Base-by-base conservation (phyloP, 1,284 basidiomycete species). In the Leccinum fallax region DNA sequence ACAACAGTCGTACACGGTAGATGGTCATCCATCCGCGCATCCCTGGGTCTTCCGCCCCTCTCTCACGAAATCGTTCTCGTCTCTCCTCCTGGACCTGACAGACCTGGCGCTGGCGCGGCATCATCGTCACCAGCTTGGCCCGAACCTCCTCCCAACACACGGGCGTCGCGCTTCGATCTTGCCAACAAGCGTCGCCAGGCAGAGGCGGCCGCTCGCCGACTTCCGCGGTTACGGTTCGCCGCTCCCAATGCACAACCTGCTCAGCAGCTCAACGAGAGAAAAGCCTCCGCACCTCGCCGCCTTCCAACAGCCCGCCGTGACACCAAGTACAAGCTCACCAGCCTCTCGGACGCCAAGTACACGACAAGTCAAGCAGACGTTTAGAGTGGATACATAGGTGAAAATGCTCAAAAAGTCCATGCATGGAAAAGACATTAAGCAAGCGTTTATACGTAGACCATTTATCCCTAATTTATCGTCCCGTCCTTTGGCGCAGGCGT, bases 1-100 rank as follows among this genome's bases (percentile, higher is more conserved):
- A n/a, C n/a, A 2, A 16, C 26, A 4, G 5, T 28, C 55, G 16
- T 76, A 56, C 56, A 63, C 43, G 74, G 76, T 13, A 72, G 74
- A 62, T 76, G 76, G 76, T 58, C 69, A 52, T 65, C 63, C 43
- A 67, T 75, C 13, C 68, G 71, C 16, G 60, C 68, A 11, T 72
- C 76, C 38, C 63, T 76, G 6, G 67, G 65, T 57, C 67, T 76
- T 19, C 62, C 63, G 4, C 63, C 65, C 24, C 61, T 68, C 53
- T 58, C 68, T 19, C 63, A 62, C 19, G 55, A 24, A n/a, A 62
- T 59, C 56, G 24, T 28, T 55, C n/a, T 61, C 55, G 28, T 24
- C 48, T 10, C 48, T 49, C 13, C 53, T 8, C 36, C 48, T 10
- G 48, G 16, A 46, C 36, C 24, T 26, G 40, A 55, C 26, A 2